Evolutionary conservation across 2,329 filamentous ascomycete species (phyloP).

Genomic region (Geoglossum cookeanum): DNA sequence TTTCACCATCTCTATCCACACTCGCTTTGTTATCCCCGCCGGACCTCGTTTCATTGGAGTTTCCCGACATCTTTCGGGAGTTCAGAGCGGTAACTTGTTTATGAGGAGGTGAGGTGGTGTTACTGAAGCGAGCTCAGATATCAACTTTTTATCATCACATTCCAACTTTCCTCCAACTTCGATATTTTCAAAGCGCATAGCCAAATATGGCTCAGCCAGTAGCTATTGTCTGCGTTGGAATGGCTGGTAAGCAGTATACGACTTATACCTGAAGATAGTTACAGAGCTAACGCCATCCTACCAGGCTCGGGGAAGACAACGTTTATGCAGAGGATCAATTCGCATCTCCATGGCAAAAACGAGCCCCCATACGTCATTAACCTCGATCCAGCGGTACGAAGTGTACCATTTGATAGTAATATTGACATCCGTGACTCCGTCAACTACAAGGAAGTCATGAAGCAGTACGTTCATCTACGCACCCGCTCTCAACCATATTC

Average conservation of each 20-base stretch:
- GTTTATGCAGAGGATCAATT: slow-evolving; percentile 97
- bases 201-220: slow-evolving; percentile 44
- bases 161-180: background rate
- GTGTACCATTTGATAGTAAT: slow-evolving; percentile 87
- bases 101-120: background rate
- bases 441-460: slow-evolving; percentile 99
- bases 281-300: slow-evolving; percentile 4
- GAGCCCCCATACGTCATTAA: slow-evolving; percentile 89
- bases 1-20: background rate
- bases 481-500: background rate
- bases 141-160: background rate
- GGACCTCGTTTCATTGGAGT: slow-evolving; percentile 55
- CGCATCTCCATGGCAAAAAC: slow-evolving; percentile 65
- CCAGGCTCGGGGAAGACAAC: slow-evolving; percentile 93
- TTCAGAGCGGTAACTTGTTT: background rate
- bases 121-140: background rate
- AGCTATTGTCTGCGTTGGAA: slow-evolving; percentile 84
- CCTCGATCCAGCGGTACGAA: slow-evolving; percentile 84
- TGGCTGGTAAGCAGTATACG: slow-evolving; percentile 50
- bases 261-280: background rate
- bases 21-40: background rate
- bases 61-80: slow-evolving; percentile 36
- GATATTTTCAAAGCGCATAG: background rate
- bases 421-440: slow-evolving; percentile 98
- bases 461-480: slow-evolving; percentile 44